Evolutionary conservation across 768 basidiomycete species (phyloP), one percentile per base, ranked within the genome.

Genomic region (Pleurotus sapidus): DNA sequence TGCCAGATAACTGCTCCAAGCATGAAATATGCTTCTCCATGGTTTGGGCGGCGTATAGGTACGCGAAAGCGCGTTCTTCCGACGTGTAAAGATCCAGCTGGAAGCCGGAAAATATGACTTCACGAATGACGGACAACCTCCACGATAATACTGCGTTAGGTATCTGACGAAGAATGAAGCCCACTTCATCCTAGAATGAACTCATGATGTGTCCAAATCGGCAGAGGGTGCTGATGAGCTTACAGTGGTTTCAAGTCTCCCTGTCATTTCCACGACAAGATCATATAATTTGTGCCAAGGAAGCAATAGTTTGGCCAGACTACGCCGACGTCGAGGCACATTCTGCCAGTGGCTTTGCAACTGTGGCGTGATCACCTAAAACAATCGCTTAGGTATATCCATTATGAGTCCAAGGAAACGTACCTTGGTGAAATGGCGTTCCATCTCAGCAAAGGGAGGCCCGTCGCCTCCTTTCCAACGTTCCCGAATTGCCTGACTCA

Each of bases 81-180:
- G 77, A 68, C 18, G 82, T 75, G 63, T 92, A 91, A 5, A 94
- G 68, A 46, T 89, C 87, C 18, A 92, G 69, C 67, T 93, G 89
- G 60, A 90, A 88, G 2, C 89, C 92, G 1, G 89, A 86, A 45
- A 87, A 73, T 4, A 92, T 68, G 12, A 94, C 75, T 61, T 93
- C 89, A 39, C 83, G 79, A 3, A 89, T 76, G 8, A 79, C 70
- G 4, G 79, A 72, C 15, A 91, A 68, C 45, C 89, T 79, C 77
- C 84, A 84, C n/a, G 81, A 55, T 3, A 86, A 70, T 3, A 83
- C 77, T 0, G 75, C 75, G 5, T 75, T 68, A 1, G 83, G 81
- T 6, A 88, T 56, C 15, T 77, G 72, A 38, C 60, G 58, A 5
- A 81, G 47, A 5, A 81, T 65, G 49, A 3, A 72, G 67, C 14